Evolutionary conservation across 768 basidiomycete genomes (phyloP), one percentile per base, ranked within the genome.

Genomic region (Psilocybe cyanescens): DNA sequence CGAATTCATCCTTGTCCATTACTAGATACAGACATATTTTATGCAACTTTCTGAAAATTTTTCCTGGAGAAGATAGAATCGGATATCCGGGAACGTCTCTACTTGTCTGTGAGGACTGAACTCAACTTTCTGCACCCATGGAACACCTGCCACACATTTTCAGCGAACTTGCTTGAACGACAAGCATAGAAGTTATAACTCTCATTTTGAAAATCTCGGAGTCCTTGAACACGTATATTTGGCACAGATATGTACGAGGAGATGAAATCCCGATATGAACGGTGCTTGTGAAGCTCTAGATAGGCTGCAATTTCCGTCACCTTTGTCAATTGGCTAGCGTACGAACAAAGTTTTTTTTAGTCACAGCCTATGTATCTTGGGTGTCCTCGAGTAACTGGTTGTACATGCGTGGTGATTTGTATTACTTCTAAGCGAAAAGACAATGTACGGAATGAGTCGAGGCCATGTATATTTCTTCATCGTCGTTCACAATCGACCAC

Each of bases 211-310:
- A 83, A 59, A 96, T 88, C 1, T 77, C 77, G 0, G 95, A 91
- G 72, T 98, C 82, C 0, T 92, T 89, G 65, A 99, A 91, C 2
- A 95, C 84, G 69, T 94, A 6, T 87, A 82, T 57, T 95, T 77
- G 8, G 92, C 94, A 66, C 91, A 92, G 61, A 96, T 83, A 72
- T 97, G 95, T 88, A 98, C 96, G 58, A 99, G 77, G 70, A 97
- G 28, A 97, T 81, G 68, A 98, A 94, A 2, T 97, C 97, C 11
- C 75, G 73, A 72, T 91, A 98, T 4, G 90, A 87, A 39, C 95
- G 83, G 67, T 91, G 92, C 62, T 85, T 90, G 79, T 99, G 95
- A 71, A 98, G 92, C 75, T 99, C 97, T 30, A 99, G 78, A 75
- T 99, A 97, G 28, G 99, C 83, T 0, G 97, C 96, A 56, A 99